Evolutionary conservation across 176 grass and related monocot species (phyloP).

Genomic region (Eleusine coracana): DNA sequence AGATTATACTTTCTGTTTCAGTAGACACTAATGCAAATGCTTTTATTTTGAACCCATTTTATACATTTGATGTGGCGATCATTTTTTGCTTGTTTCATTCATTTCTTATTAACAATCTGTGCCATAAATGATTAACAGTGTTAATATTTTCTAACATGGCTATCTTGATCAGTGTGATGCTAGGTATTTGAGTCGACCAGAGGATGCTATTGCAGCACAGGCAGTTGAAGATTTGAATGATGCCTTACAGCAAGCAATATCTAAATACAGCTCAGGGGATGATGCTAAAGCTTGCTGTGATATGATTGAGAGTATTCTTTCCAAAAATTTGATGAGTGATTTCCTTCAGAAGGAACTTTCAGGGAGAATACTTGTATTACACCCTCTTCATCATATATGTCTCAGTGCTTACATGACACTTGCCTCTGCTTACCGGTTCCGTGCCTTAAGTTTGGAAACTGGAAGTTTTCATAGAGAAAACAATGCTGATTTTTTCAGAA

Average conservation of each 20-base stretch:
- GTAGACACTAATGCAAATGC: not conserved
- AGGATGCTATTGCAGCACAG: slow-evolving; percentile 22
- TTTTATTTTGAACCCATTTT: not conserved
- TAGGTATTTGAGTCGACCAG: slow-evolving; percentile 53
- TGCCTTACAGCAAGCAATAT: slow-evolving; percentile 68
- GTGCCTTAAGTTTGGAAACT: slow-evolving; percentile 38
- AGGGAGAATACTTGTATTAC: slow-evolving; percentile 52
- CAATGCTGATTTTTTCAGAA: slow-evolving; percentile 41
- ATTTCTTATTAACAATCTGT: not conserved
- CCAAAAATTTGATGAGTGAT: slow-evolving; percentile 35
- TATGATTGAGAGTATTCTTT: slow-evolving; percentile 80
- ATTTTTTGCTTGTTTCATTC: slow-evolving; percentile 3
- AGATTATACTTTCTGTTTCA: slow-evolving; percentile 28
- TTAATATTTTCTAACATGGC: slow-evolving; percentile 20
- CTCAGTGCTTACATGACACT: slow-evolving; percentile 64
- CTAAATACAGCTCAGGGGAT: slow-evolving; percentile 56
- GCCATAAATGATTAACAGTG: not conserved
- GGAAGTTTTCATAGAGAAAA: slow-evolving; percentile 29
- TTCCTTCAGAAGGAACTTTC: slow-evolving; percentile 39
- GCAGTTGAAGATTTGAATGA: slow-evolving; percentile 50
- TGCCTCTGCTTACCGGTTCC: slow-evolving; percentile 73
- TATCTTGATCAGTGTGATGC: slow-evolving; percentile 49
- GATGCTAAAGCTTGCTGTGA: slow-evolving; percentile 74
- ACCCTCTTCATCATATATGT: slow-evolving; percentile 73
- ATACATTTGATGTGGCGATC: slow-evolving; percentile 6